Evolutionary conservation across 2,329 filamentous ascomycete genomes (phyloP), one percentile per base, ranked within the genome.

Genomic region (Penicillium sp.): DNA sequence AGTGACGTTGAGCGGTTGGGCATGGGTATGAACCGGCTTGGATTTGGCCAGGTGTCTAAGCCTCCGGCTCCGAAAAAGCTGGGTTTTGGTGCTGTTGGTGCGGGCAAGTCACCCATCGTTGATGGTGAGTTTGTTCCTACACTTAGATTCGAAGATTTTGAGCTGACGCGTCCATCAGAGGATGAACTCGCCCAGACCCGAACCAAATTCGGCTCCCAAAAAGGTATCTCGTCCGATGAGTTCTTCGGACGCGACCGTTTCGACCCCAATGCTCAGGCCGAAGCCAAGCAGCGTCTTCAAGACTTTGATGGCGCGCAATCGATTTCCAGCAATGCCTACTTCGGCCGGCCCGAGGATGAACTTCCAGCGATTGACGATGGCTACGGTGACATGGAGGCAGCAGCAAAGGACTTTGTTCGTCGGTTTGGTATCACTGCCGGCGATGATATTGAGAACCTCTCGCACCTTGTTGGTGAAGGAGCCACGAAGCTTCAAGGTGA

Each of bases 281-380:
- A 95, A 69, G 90, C 92, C 54, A 94, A 94, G 71, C 74, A 75
- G 15, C 80, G 92, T 27, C 76, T 98, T 37, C 82, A 87, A 69
- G 85, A 88, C 31, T 98, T 98, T 59, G 90, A 96, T 66, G 88
- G 92, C 30, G 89, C 92, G 8, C 82, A 81, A 1, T 72, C 88
- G 50, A 98, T 98, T 64, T 95, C 89, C 5, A 94, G 86, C 41
- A 98, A 96, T 65, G 87, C 87, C 38, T 98, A 96, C 74, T 98
- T 98, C 64, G 92, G 92, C 44, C 84, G 90, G 35, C 83, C 87
- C 2, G 92, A 98, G 60, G 84, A 89, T 15, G 85, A 93, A 52
- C 69, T 76, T 20, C 72, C 72, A 39, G 61, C 66, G 2, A 72
- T 67, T 7, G 85, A 89, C 46, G 86, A 86, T 15, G 72, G 77